Evolutionary conservation across 768 basidiomycete genomes (phyloP), one percentile per base, ranked within the genome.

Genomic region (Rhodotorula graminis): DNA sequence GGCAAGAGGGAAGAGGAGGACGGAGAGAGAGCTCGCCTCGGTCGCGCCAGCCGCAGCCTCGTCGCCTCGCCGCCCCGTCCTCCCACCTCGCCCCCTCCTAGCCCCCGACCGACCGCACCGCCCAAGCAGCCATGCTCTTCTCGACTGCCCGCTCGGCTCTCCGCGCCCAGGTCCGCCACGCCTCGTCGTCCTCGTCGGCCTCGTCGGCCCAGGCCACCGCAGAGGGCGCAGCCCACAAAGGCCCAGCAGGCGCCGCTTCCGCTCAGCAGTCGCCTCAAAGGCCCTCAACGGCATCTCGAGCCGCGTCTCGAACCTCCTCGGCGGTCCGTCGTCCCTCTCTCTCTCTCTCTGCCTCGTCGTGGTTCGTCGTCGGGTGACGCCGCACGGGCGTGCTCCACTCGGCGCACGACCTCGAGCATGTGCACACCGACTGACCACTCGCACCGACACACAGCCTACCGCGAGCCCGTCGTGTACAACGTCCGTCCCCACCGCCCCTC

Each of bases 391-490:
- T n/a, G n/a, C n/a, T n/a, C n/a, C n/a, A n/a, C n/a, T n/a, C n/a
- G n/a, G n/a, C n/a, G n/a, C n/a, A n/a, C n/a, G n/a, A n/a, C n/a
- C n/a, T n/a, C n/a, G n/a, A n/a, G n/a, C n/a, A n/a, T n/a, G n/a
- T n/a, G 37, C 37, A 37, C 37, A 37, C 5, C 37, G n/a, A 37
- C 37, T 37, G 37, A 37, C 84, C 65, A 62, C 56, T 37, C 14
- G 33, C n/a, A 44, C 15, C 33, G 16, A 11, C 44, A 29, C 27
- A 21, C n/a, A 87, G 92, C 87, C 18, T 91, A 92, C 83, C 87
- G 87, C 72, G 85, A 90, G 78, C 91, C 91, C 10, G 79, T 93
- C 49, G 71, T 86, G 42, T 93, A 92, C 84, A 92, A 93, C 83
- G 82, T 90, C 37, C 57, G 74, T 64, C 31, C n/a, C n/a, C 33